These are phyloP conservation scores for Fusarium brachygibbosum DNA, from an alignment of 2,329 filamentous ascomycete genomes.

Conservation along the genomic window DNA sequence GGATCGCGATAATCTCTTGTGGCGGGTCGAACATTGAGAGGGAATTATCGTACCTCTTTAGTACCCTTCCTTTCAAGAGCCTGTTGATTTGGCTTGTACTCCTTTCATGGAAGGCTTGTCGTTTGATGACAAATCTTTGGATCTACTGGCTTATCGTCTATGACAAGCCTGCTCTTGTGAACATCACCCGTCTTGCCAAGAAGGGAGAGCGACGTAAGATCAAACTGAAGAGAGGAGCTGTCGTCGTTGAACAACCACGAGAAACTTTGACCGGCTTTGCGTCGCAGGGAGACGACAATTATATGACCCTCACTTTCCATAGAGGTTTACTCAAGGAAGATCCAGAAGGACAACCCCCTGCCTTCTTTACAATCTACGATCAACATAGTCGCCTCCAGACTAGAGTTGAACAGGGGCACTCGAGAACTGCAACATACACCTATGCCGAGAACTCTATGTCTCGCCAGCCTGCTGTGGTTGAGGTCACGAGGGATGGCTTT, in stretches of 20 bases:
- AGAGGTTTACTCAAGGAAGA: background rate
- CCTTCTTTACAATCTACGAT: slow-evolving; percentile 6
- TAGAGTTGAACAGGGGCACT: slow-evolving; percentile 1
- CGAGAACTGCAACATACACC: slow-evolving; percentile 16
- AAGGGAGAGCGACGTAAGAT: slow-evolving; percentile 15
- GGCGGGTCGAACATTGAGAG: background rate
- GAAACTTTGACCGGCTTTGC: slow-evolving; percentile 7
- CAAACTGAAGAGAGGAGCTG: slow-evolving; percentile 6
- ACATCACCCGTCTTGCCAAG: slow-evolving; percentile 1
- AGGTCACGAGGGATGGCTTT: slow-evolving; percentile 7
- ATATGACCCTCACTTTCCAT: slow-evolving; percentile 6
- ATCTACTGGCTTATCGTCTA: slow-evolving; percentile 8
- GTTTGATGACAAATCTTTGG: background rate
- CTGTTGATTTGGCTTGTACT: background rate
- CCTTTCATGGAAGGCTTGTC: background rate
- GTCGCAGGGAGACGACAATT: slow-evolving; percentile 1
- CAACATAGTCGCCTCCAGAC: background rate
- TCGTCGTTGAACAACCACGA: background rate
- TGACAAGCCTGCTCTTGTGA: slow-evolving; percentile 7
- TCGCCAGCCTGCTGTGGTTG: slow-evolving; percentile 21
- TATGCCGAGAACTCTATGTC: slow-evolving; percentile 23
- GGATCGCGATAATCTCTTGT: slow-evolving; percentile 5
- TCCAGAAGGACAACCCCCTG: background rate
- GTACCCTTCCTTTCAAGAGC: background rate
- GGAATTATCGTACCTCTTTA: background rate